Evolutionary conservation across 2,329 filamentous ascomycete species (phyloP).

Genomic region (Chaetomiaceae sp.): DNA sequence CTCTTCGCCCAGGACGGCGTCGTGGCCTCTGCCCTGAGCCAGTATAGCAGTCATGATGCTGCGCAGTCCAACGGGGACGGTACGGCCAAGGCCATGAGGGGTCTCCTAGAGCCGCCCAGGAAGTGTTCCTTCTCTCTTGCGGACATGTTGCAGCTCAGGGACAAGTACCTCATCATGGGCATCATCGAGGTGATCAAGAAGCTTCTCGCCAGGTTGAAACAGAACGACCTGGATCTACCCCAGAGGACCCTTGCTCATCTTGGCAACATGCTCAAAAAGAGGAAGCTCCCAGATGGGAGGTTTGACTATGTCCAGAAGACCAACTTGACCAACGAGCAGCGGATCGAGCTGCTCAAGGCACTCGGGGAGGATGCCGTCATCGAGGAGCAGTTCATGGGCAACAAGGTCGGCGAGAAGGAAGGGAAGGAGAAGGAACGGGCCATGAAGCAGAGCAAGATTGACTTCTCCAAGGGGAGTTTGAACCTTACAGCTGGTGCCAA

Average conservation of each 20-base stretch:
- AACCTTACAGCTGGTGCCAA: conserved; percentile 34
- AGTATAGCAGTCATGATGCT: conserved; percentile 20
- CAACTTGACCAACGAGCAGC: conserved; percentile 75
- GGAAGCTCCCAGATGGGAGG: conserved; percentile 48
- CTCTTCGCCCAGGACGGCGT: conserved; percentile 82
- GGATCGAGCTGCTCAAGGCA: conserved; percentile 70
- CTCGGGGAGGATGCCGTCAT: conserved; percentile 54
- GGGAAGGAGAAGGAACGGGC: conserved; percentile 32
- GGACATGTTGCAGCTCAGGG: conserved; percentile 85
- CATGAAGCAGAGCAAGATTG: conserved; percentile 57
- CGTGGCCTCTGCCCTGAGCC: conserved; percentile 63
- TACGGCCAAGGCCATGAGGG: conserved; percentile 32
- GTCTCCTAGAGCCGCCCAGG: conserved; percentile 60
- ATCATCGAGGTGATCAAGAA: conserved; percentile 80
- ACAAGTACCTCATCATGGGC: conserved; percentile 77
- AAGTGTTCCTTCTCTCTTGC: conserved; percentile 62
- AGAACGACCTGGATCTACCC: conserved; percentile 68
- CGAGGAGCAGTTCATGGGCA: conserved; percentile 43
- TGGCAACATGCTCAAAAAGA: conserved; percentile 61
- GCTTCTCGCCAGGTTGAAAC: conserved; percentile 73
- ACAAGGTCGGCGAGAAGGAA: conserved; percentile 33
- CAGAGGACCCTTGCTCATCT: conserved; percentile 56
- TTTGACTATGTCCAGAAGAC: conserved; percentile 57
- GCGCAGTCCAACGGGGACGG: conserved; percentile 12
- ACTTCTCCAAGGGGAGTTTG: conserved; percentile 54